phyloP scores from a whole-genome alignment of 345 rosid species.

The Pelargonium nanum region DNA sequence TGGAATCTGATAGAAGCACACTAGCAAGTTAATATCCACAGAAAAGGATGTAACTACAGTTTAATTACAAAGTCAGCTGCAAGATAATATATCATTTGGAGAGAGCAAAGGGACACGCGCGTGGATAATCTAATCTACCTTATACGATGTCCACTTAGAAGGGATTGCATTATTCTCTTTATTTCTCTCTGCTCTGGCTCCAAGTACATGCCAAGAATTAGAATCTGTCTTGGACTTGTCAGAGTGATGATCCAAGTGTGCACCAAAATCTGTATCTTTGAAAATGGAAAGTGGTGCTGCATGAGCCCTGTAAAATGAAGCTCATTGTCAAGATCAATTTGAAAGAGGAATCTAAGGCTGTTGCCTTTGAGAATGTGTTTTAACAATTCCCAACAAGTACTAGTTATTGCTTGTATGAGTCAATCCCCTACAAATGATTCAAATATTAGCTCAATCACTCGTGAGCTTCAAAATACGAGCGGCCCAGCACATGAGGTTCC shows the following conservation, averaged over 20 bases:
- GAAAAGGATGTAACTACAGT: neutral
- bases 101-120: neutral
- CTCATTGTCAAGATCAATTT: neutral
- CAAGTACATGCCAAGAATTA: conserved; percentile 57
- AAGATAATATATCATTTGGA: neutral
- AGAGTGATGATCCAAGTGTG: conserved; percentile 21
- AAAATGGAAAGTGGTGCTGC: conserved; percentile 46
- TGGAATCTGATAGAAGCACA: conserved; percentile 41
- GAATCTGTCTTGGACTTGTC: conserved; percentile 37
- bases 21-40: neutral
- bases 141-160: conserved; percentile 62
- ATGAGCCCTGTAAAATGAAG: conserved; percentile 28
- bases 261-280: conserved; percentile 37
- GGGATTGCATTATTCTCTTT: conserved; percentile 79
- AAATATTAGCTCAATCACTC: no score
- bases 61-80: no score
- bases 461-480: no score
- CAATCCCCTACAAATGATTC: no score
- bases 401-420: no score
- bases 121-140: conserved; percentile 30
- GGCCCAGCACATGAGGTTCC: no score
- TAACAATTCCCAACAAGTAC: no score
- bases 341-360: neutral
- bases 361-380: neutral
- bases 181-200: conserved; percentile 71